These are phyloP conservation scores for Periglandula ipomoeae DNA, from an alignment of 2,329 filamentous ascomycete genomes.

Conservation along the genomic window DNA sequence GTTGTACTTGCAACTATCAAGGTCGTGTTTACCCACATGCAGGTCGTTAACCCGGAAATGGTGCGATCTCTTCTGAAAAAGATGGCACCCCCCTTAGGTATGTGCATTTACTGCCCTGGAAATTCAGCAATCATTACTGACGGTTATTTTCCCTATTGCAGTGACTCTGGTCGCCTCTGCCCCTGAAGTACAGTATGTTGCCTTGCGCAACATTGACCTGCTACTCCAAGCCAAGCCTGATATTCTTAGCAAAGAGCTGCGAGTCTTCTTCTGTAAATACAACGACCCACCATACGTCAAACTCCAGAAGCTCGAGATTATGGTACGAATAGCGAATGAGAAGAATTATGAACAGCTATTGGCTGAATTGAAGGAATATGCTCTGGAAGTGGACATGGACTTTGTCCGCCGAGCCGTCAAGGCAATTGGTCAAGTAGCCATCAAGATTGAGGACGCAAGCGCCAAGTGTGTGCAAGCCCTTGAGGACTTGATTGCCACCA, in stretches of 20 bases:
- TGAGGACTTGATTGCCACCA: conserved; percentile 88
- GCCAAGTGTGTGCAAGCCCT: conserved; percentile 94
- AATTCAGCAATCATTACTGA: background rate
- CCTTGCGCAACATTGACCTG: conserved; percentile 90
- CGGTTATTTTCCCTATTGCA: conserved; percentile 22
- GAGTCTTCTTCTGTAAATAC: conserved; percentile 99
- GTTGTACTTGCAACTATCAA: conserved; percentile 97
- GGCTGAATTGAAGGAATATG: conserved; percentile 93
- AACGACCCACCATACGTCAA: conserved; percentile 98
- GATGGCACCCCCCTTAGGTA: conserved; percentile 92
- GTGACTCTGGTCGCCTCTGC: conserved; percentile 93
- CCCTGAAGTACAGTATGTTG: conserved; percentile 96
- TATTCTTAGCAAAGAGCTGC: conserved; percentile 92
- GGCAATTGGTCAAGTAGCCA: conserved; percentile 94
- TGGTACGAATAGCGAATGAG: conserved; percentile 98
- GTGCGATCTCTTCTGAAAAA: conserved; percentile 88
- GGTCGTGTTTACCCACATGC: conserved; percentile 96
- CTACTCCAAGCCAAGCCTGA: conserved; percentile 92
- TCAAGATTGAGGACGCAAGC: conserved; percentile 93
- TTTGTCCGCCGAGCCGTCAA: conserved; percentile 91
- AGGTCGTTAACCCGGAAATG: conserved; percentile 65
- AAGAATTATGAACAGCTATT: conserved; percentile 92
- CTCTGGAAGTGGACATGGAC: conserved; percentile 97
- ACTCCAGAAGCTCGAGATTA: conserved; percentile 94
- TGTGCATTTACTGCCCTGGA: conserved; percentile 15